Conservation (phyloP, 148 eudicot species). For the Drosera capensis region DNA sequence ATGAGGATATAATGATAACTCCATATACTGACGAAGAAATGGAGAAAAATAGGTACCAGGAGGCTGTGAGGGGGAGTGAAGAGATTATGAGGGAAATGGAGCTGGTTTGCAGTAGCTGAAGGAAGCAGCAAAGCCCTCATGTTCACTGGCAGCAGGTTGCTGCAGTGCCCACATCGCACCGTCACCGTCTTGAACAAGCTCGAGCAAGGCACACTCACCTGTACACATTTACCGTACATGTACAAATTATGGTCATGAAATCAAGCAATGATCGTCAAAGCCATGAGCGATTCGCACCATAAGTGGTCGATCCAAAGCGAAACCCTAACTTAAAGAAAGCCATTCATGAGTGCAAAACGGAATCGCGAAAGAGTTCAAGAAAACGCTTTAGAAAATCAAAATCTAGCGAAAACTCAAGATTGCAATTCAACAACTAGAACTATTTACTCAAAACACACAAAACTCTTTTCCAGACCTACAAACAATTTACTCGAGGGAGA, state of each 20-base stretch:
- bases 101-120: constrained; percentile 38
- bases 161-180: constrained; percentile 94
- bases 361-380: too few species aligned
- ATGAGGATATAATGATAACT: too few species aligned
- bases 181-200: constrained; percentile 93
- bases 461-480: too few species aligned
- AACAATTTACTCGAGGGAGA: not conserved
- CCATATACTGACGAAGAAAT: too few species aligned
- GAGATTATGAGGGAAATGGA: constrained; percentile 55
- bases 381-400: too few species aligned
- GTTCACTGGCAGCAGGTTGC: constrained; percentile 65
- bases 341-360: too few species aligned
- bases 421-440: too few species aligned
- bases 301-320: too few species aligned
- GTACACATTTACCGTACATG: not conserved
- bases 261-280: not conserved
- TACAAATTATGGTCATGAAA: not conserved
- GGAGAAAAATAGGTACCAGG: too few species aligned
- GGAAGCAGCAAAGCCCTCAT: constrained; percentile 59
- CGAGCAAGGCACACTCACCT: constrained; percentile 95
- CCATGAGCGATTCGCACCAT: not conserved
- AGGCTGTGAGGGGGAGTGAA: constrained; percentile 62
- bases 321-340: too few species aligned
- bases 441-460: too few species aligned
- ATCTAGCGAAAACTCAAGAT: too few species aligned